Conservation (phyloP, 352 stramenopile species). For the Phytophthora pinifolia region DNA sequence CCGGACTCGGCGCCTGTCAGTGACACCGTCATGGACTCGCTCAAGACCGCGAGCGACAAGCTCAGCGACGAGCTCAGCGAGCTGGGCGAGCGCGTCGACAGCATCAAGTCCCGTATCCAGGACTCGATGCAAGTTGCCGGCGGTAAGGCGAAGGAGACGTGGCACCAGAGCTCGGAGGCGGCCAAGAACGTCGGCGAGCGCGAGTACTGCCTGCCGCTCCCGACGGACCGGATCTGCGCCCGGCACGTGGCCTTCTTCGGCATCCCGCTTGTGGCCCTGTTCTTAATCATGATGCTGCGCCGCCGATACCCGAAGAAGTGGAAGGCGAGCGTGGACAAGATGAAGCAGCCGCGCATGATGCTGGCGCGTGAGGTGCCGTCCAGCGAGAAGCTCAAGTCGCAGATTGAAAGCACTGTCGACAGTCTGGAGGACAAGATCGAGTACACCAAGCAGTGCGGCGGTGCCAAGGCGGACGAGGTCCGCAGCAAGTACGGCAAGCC, state of each 20-base stretch:
- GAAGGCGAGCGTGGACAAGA: slow-evolving; percentile 52
- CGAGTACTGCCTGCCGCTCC: slow-evolving; percentile 56
- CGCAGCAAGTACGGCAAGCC: slow-evolving; percentile 19
- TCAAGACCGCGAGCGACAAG: slow-evolving; percentile 40
- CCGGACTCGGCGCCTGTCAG: slow-evolving; percentile 16
- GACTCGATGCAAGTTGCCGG: slow-evolving; percentile 42
- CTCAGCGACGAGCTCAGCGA: slow-evolving; percentile 33
- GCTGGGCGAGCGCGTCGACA: slow-evolving; percentile 37
- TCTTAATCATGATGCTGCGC: slow-evolving; percentile 44
- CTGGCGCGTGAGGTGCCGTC: slow-evolving; percentile 43
- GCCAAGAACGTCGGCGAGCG: slow-evolving; percentile 44
- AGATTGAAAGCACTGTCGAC: slow-evolving; percentile 12
- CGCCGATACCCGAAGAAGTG: slow-evolving; percentile 72
- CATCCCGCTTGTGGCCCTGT: slow-evolving; percentile 40
- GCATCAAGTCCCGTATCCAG: slow-evolving; percentile 53
- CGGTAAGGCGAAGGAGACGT: slow-evolving; percentile 49
- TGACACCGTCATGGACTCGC: slow-evolving; percentile 33
- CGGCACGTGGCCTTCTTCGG: slow-evolving; percentile 43
- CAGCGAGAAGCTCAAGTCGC: slow-evolving; percentile 36
- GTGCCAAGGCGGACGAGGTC: slow-evolving; percentile 36
- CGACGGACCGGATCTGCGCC: slow-evolving; percentile 42
- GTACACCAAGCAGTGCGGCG: slow-evolving; percentile 42
- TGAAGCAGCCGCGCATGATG: slow-evolving; percentile 44
- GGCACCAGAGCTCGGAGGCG: slow-evolving; percentile 54
- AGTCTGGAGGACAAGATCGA: slow-evolving; percentile 32